phyloP scores from a whole-genome alignment of 345 rosid genomes.

The Anacardium occidentale region DNA sequence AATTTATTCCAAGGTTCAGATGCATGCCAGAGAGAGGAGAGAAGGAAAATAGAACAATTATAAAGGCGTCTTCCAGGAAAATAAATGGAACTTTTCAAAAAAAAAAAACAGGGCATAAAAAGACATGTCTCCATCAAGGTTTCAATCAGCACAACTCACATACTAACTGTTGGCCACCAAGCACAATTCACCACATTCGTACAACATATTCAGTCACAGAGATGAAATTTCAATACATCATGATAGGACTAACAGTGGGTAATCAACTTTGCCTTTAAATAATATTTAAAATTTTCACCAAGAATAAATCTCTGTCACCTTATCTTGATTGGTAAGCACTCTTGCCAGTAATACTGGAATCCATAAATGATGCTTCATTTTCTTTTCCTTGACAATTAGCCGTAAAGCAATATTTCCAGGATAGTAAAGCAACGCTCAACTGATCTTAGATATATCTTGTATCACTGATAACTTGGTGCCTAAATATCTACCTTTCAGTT shows the following conservation, averaged over 20 bases:
- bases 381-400: constrained; percentile 16
- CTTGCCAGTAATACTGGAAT: constrained; percentile 28
- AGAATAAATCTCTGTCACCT: constrained; percentile 45
- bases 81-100: constrained; percentile 31
- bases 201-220: constrained; percentile 36
- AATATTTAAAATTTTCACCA: constrained; percentile 18
- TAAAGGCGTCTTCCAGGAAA: constrained; percentile 33
- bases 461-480: not conserved
- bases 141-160: constrained; percentile 50
- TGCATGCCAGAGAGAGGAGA: constrained; percentile 29
- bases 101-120: constrained; percentile 32
- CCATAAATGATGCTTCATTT: constrained; percentile 18
- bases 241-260: constrained; percentile 40
- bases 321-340: constrained; percentile 36
- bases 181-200: constrained; percentile 52
- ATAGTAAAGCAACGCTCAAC: constrained; percentile 27
- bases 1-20: constrained; percentile 53
- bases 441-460: constrained; percentile 5
- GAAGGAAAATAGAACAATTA: constrained; percentile 19
- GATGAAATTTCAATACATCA: constrained; percentile 41
- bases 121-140: constrained; percentile 50
- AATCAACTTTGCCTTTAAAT: constrained; percentile 29
- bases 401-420: constrained; percentile 20
- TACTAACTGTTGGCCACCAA: constrained; percentile 51
- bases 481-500: constrained; percentile 4